A percentile compares a stretch with the other conserved stretches of the same genome.
Evolutionary conservation across 1,139 yeast species (phyloP).

Genomic region (Schwanniomyces etchellsii): DNA sequence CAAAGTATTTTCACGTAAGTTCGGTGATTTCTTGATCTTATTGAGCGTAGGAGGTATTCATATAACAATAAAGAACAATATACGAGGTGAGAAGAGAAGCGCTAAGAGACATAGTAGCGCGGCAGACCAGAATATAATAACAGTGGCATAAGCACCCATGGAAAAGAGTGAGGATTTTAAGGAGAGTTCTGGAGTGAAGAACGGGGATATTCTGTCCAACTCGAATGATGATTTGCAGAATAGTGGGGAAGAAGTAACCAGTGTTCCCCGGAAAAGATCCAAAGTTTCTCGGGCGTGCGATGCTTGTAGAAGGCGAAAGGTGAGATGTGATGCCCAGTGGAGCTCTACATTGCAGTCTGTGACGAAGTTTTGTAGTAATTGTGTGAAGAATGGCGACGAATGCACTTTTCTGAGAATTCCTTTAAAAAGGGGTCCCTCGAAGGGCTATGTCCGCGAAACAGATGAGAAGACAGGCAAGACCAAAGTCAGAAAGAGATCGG

Average conservation of each 20-base stretch:
- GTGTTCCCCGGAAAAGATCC: constrained; percentile 46
- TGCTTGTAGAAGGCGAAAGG: constrained; percentile 59
- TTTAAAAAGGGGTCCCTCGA: constrained; percentile 71
- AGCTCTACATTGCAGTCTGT: constrained; percentile 37
- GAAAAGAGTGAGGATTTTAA: no score
- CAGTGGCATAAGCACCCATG: no score
- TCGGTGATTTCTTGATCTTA: no score
- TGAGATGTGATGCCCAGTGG: constrained; percentile 56
- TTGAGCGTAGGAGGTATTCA: no score
- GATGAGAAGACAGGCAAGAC: constrained; percentile 25
- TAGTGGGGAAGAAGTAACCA: no score
- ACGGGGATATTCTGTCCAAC: background rate
- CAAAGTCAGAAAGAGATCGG: constrained; percentile 2
- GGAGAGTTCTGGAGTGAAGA: no score
- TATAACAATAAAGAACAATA: no score
- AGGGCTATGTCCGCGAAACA: constrained; percentile 51
- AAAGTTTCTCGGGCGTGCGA: constrained; percentile 69
- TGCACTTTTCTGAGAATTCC: constrained; percentile 69
- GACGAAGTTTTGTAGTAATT: constrained; percentile 50
- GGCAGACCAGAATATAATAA: no score
- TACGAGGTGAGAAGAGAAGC: no score
- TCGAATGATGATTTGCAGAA: background rate
- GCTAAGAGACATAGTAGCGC: no score
- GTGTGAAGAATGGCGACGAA: constrained; percentile 45
- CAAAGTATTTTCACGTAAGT: no score